A percentile compares a stretch with the other conserved stretches of the same genome.
phyloP scores from a whole-genome alignment of 495 filamentous ascomycete species.

The Annulohypoxylon bovei region DNA sequence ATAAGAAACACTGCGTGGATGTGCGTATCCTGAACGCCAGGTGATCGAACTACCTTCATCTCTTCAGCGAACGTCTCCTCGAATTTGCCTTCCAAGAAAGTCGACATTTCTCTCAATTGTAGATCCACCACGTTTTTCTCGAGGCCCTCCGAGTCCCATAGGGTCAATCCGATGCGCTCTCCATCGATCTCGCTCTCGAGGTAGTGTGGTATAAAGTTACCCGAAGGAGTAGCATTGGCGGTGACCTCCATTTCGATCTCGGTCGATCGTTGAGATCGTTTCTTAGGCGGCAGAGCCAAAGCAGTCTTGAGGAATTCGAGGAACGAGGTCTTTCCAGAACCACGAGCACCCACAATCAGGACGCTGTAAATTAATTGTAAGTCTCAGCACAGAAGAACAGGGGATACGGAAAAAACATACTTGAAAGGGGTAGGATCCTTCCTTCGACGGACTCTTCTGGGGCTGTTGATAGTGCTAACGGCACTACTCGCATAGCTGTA shows the following conservation, averaged over 20 bases:
- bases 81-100: conserved; percentile 97
- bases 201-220: conserved; percentile 83
- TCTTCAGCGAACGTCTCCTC: conserved; percentile 98
- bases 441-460: conserved; percentile 87
- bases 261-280: conserved; percentile 63
- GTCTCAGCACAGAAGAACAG: neutral
- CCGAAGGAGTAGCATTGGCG: conserved; percentile 57
- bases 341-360: conserved; percentile 86
- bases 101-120: conserved; percentile 88
- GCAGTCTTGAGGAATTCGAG: conserved; percentile 92
- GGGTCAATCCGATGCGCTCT: conserved; percentile 89
- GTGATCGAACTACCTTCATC: conserved; percentile 94
- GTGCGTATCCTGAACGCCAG: conserved; percentile 93
- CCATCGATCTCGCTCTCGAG: conserved; percentile 94
- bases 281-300: conserved; percentile 80
- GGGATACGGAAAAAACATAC: conserved; percentile 65
- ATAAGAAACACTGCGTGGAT: conserved; percentile 96
- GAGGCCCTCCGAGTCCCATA: conserved; percentile 95
- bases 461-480: conserved; percentile 92
- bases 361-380: conserved; percentile 66
- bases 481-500: conserved; percentile 97
- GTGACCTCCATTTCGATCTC: conserved; percentile 64
- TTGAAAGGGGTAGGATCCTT: conserved; percentile 99
- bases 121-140: conserved; percentile 94
- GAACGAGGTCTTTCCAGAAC: conserved; percentile 95